phyloP scores from a whole-genome alignment of 768 basidiomycete species.

The Thelephora aurantiotincta region DNA sequence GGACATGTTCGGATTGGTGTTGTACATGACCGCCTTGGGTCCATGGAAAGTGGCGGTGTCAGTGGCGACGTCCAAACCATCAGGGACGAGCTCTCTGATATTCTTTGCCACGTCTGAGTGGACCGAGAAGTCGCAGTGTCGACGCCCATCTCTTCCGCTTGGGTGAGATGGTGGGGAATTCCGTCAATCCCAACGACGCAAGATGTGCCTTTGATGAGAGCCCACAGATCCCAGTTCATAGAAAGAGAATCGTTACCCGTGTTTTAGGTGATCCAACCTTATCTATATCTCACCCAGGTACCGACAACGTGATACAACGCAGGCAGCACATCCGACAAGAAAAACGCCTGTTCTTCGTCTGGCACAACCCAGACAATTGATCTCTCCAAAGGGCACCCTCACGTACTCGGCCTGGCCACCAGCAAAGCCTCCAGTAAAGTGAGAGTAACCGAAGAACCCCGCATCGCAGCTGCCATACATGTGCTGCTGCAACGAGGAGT shows the following conservation, averaged over 20 bases:
- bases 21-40: constrained; percentile 50
- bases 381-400: constrained; percentile 54
- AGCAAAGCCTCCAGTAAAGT: constrained; percentile 59
- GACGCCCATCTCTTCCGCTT: constrained; percentile 29
- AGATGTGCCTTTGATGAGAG: constrained; percentile 49
- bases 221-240: constrained; percentile 59
- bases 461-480: constrained; percentile 60
- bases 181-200: constrained; percentile 62
- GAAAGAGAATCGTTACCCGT: background rate
- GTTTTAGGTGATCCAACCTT: background rate
- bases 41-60: constrained; percentile 59
- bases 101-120: constrained; percentile 34
- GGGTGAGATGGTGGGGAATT: constrained; percentile 34
- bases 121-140: constrained; percentile 42
- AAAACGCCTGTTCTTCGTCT: constrained; percentile 39
- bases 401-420: constrained; percentile 71
- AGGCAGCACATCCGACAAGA: constrained; percentile 48
- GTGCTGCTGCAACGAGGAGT: constrained; percentile 41
- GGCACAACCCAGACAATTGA: constrained; percentile 63
- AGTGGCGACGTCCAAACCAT: constrained; percentile 50
- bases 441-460: constrained; percentile 61
- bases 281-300: constrained; percentile 38
- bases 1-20: too few relatives aligned
- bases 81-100: constrained; percentile 44
- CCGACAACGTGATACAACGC: constrained; percentile 67